Base-by-base conservation (phyloP, 2,329 filamentous ascomycete species). In the Gaeumannomyces tritici region DNA sequence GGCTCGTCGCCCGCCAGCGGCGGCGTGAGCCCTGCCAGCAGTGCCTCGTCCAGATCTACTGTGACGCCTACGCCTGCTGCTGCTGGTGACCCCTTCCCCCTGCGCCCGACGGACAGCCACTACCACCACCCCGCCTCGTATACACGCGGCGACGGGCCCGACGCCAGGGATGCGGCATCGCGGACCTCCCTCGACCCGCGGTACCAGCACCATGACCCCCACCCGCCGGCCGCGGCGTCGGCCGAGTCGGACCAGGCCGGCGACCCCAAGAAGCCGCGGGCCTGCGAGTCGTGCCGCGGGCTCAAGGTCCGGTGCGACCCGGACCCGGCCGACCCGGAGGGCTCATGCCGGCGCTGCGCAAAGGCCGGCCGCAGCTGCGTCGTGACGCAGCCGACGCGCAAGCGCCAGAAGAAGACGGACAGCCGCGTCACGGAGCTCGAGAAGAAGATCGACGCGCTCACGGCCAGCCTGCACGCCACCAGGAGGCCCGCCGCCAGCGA, bases 331-430 rank as follows among this genome's bases (percentile, higher is more conserved):
- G 82, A 87, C 59, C 77, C 78, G 4, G 83, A 88, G 28, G 85
- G 85, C 5, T 81, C 87, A 4, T 91, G 89, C 73, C 86, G 83
- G 72, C 84, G 92, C 66, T 96, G 92, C 73, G 83, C 84, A 60
- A 96, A 96, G 75, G 89, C 91, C 3, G 85, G 86, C n/a, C 80
- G 91, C 51, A 80, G 80, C 65, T 96, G 92, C 71, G 77, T 93
- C 55, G 87, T 93, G 65, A 96, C 91, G 1, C 84, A 86, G 65
- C 90, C 83, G 18, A 84, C 80, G 33, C 73, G 91, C 55, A 96
- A 96, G 76, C 82, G 92, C 57, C 90, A 93, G 77, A 96, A 93
- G 79, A 96, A 96, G 80, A 92, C 90, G 62, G 93, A 96, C 72
- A 93, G 86, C 67, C 83, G 91, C 61, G 92, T 97, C 15, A 89